Conservation (phyloP, 1,139 yeast genomes). For the Magnusiomyces fungicola region DNA sequence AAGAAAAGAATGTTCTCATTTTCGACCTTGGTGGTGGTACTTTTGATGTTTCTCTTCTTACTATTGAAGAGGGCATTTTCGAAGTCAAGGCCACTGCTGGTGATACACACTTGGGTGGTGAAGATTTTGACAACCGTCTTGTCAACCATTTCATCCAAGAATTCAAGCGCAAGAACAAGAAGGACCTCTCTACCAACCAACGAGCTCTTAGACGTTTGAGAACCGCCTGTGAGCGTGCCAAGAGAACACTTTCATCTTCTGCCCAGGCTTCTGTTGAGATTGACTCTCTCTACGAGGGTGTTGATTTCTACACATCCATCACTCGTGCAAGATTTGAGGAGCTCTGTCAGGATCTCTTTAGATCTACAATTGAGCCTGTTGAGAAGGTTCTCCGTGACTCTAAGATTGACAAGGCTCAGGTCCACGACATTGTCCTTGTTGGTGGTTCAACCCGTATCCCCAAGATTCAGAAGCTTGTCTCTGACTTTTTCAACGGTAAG, state of each 20-base stretch:
- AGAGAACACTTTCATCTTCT: constrained; percentile 96
- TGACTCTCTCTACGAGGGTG: constrained; percentile 94
- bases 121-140: constrained; percentile 96
- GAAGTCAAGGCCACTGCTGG: constrained; percentile 99
- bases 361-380: constrained; percentile 94
- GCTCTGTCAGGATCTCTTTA: constrained; percentile 90
- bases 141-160: constrained; percentile 91
- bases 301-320: constrained; percentile 92
- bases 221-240: constrained; percentile 99
- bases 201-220: constrained; percentile 98
- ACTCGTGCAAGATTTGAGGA: constrained; percentile 99
- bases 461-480: constrained; percentile 93
- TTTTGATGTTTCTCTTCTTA: constrained; percentile 93
- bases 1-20: constrained; percentile 81
- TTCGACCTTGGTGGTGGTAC: constrained; percentile 99
- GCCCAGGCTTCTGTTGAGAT: constrained; percentile 96
- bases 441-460: constrained; percentile 99
- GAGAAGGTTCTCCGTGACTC: constrained; percentile 97
- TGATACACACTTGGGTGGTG: constrained; percentile 99
- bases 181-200: constrained; percentile 83
- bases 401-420: constrained; percentile 78
- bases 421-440: constrained; percentile 94
- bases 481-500: constrained; percentile 98
- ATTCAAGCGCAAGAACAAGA: constrained; percentile 95
- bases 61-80: constrained; percentile 98